Evolutionary conservation across 305 asterid genomes (phyloP), one percentile per base, ranked within the genome.

Genomic region (Fraxinus angustifolia): DNA sequence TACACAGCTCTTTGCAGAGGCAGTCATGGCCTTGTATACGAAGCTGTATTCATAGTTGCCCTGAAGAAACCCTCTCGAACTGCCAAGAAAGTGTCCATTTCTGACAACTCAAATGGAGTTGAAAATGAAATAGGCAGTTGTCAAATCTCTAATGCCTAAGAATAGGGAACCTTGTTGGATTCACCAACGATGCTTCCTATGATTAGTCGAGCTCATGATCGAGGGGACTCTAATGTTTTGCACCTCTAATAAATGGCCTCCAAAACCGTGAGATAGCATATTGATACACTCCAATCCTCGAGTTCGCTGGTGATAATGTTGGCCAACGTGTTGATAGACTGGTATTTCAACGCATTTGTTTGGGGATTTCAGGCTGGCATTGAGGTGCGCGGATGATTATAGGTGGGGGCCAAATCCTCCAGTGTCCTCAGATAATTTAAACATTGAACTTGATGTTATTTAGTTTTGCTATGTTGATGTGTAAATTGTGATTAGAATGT

Each of bases 1-100:
- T 8, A 19, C 68, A 19, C 14, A 89, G 79, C 91, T 90, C 17
- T 68, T 92, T 6, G 94, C 34, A 82, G 90, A 73, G 97, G 97
- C 53, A 92, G 97, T 89, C 98, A 92, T 80, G 97, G 98, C 6
- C 84, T 90, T 16, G 98, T 92, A 65, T 92, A 92, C 86, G 91
- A 93, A 75, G 97, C 93, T 26, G 91, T 90, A 17, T 88, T 92
- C 89, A 89, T 91, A 91, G 97, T 93, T 2, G 98, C 97, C 78
- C 53, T 92, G 74, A 92, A 93, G 77, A 91, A 88, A 77, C 87
- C 97, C 80, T 87, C 95, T 0, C 83, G 95, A 84, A 74, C 82
- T 6, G 23, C 84, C 50, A 83, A 79, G 1, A 10, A 58, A 56
- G 65, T 74, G 19, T 74, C 89, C 0, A 36, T 83, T 30, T 74